Evolutionary conservation across 306 rosid genomes (phyloP).

Genomic region (Begonia loranthoides): DNA sequence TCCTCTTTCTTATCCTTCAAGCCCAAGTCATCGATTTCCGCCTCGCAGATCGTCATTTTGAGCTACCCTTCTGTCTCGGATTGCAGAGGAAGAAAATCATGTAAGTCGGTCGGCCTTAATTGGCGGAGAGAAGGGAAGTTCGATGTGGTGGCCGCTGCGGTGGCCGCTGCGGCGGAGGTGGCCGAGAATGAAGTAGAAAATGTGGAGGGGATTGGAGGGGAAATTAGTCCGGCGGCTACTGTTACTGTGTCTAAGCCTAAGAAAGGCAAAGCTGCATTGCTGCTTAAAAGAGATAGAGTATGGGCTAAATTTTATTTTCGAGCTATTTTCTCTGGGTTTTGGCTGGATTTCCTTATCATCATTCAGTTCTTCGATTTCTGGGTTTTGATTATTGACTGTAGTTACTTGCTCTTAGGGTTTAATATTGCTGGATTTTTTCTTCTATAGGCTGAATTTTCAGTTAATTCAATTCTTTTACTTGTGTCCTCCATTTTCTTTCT

Average conservation of each 20-base stretch:
- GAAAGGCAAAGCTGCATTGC: conserved; percentile 88
- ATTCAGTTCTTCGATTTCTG: too few species aligned
- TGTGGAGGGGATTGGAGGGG: conserved; percentile 20
- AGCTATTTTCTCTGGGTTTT: conserved; percentile 4
- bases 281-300: conserved; percentile 84
- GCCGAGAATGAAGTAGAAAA: conserved; percentile 14
- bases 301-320: conserved; percentile 3
- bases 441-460: too few species aligned
- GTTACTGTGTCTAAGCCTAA: conserved; percentile 40
- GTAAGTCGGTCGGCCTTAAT: conserved; percentile 16
- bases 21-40: conserved; percentile 22
- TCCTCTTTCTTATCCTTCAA: conserved; percentile 41
- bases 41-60: conserved; percentile 20
- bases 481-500: too few species aligned
- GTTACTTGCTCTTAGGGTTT: background rate
- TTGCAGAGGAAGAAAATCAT: conserved; percentile 7
- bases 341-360: conserved; percentile 3
- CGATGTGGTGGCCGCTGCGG: conserved; percentile 29
- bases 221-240: conserved; percentile 12
- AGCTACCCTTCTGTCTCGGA: conserved; percentile 22
- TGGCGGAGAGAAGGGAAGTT: conserved; percentile 11
- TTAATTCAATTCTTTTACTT: too few species aligned
- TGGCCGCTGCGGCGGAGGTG: conserved; percentile 45
- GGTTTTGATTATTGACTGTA: background rate
- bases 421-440: too few species aligned